Evolutionary conservation across 148 eudicot genomes (phyloP), one percentile per base, ranked within the genome.

Genomic region (Rhododendron mucronatum): DNA sequence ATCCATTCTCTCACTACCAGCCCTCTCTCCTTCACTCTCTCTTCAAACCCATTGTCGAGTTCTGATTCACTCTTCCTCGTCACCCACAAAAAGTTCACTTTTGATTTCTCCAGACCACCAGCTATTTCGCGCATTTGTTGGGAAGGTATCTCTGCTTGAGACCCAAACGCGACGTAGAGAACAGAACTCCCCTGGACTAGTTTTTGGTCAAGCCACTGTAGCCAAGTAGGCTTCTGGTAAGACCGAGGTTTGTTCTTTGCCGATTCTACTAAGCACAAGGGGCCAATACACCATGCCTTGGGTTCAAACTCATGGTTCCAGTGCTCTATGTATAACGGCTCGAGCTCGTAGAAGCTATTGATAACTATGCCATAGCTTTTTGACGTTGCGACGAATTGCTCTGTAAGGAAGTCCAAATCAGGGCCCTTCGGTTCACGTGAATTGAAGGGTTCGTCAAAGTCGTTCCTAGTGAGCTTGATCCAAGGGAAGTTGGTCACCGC

Each of bases 1-100:
- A 96, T 92, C 98, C 98, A 96, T 41, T 90, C 96, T 80, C 65
- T 90, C 79, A 93, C 92, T 5, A 96, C 81, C 16, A 96, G 28
- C 7, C 97, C 97, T 84, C 91, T 91, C 2, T 81, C 94, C 59
- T 86, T 87, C 7, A 92, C 91, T 39, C 88, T 89, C 21, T 89
- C 90, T 45, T 91, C 91, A 76, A 92, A 91, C 23, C 87, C 93
- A 21, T 88, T 86, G 10, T 75, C 86, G 45, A 91, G 84, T 77
- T 77, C 80, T 2, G 30, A 77, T 13, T 81, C 89, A 28, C 81
- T 86, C 45, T 89, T 90, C 86, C 92, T 93, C 83, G 88, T 55
- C 39, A 90, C 98, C 98, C 97, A 96, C 51, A 96, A 77, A 67
- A 96, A 93, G 63, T 87, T 84, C 45, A 90, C 93, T 18, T 55